Conservation (phyloP, 2,329 filamentous ascomycete species). For the Botrytis pseudocinerea region DNA sequence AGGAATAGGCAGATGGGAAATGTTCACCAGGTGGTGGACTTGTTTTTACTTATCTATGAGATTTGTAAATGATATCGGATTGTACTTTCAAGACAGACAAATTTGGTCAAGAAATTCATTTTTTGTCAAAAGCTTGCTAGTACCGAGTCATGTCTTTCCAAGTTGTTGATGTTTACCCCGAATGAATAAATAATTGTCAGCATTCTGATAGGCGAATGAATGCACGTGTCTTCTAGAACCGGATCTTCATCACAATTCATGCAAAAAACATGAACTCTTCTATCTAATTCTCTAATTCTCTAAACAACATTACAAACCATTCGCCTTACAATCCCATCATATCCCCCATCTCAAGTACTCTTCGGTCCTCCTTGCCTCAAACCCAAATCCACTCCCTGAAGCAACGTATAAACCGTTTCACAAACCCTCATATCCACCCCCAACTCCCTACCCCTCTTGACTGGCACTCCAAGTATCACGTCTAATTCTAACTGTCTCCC, state of each 20-base stretch:
- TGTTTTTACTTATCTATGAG: background rate
- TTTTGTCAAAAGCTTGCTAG: too few species aligned
- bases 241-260: background rate
- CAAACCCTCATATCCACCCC: slow-evolving; percentile 56
- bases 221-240: background rate
- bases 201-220: background rate
- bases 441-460: slow-evolving; percentile 54
- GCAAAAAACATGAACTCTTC: background rate
- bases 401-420: slow-evolving; percentile 43
- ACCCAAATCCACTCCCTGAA: slow-evolving; percentile 35
- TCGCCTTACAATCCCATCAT: accelerated
- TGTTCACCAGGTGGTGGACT: background rate
- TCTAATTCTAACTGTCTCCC: slow-evolving; percentile 61
- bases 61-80: too few species aligned
- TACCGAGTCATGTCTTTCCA: background rate
- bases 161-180: background rate
- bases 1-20: background rate
- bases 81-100: accelerated
- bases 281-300: background rate
- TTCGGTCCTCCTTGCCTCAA: slow-evolving; percentile 3
- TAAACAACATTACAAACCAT: background rate
- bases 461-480: slow-evolving; percentile 61
- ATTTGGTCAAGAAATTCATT: background rate
- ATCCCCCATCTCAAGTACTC: background rate
- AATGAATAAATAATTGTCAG: background rate